Base-by-base conservation (phyloP, 106 monocot species). In the Dendrobium officinale region DNA sequence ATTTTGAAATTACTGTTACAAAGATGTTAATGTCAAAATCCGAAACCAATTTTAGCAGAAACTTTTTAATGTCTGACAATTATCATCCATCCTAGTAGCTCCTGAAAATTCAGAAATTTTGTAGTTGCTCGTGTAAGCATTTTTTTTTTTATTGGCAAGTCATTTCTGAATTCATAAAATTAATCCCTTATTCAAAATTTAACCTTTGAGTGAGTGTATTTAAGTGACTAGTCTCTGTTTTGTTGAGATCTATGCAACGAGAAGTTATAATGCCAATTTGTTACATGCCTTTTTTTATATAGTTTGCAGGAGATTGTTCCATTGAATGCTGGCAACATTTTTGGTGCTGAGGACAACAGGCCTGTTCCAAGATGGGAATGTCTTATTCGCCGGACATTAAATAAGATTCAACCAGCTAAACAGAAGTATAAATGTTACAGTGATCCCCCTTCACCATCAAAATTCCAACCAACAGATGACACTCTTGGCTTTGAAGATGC, bases 281-380 rank as follows among this genome's bases (percentile, higher is more conserved):
- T 70, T 33, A 33, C 61, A 61, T n/a, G 7, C 26, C 26, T 37
- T 70, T 20, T 42, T 76, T 64, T 59, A 67, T 85, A 37, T 82
- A 98, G 97, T 18, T 81, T 98, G 81, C 97, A 98, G 82, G 97
- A 98, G 86, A 89, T 98, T 84, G 92, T 94, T 77, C 97, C 97
- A 66, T 72, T 98, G 83, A 98, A 94, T 91, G 89, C 94, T 73
- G 97, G 97, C 19, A 98, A 98, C 66, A 86, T 98, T 24, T 88
- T 98, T 77, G 97, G 97, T 41, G 92, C 92, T 77, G 94, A 94
- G 83, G 94, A 98, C 78, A 83, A 64, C 72, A 79, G 88, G 29
- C 92, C 94, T 49, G 88, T 91, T 80, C 84, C 81, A 74, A 92
- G 84, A 85, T 98, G 97, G 97, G 97, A 98, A 79, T 72, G 81